Conservation (phyloP, 163 green algal species). For the Prototheca wickerhamii region DNA sequence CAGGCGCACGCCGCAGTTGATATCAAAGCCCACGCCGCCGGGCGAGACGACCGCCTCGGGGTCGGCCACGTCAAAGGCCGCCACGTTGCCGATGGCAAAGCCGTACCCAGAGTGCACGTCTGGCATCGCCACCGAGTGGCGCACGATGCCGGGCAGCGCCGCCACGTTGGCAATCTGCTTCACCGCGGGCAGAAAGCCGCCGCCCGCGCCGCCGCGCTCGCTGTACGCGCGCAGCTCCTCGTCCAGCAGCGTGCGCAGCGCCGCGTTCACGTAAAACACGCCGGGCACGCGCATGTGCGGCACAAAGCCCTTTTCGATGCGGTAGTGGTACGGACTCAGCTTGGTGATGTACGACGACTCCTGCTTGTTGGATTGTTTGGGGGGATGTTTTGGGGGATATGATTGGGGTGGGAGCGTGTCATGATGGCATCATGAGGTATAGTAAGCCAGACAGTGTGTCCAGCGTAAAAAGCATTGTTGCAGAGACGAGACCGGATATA, state of each 20-base stretch:
- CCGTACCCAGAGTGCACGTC: slow-evolving; percentile 88
- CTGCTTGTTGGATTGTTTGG: slow-evolving; percentile 19
- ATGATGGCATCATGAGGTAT: no score
- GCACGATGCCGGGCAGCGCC: slow-evolving; percentile 73
- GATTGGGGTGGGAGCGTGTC: not conserved
- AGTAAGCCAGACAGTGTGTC: no score
- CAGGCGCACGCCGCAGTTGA: slow-evolving; percentile 79
- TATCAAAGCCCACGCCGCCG: slow-evolving; percentile 82
- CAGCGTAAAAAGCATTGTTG: no score
- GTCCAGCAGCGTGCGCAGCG: slow-evolving; percentile 46
- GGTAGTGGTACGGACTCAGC: slow-evolving; percentile 29
- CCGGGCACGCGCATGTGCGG: slow-evolving; percentile 62
- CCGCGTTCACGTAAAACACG: slow-evolving; percentile 63
- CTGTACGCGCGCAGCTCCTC: slow-evolving; percentile 53
- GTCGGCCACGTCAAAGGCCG: slow-evolving; percentile 80
- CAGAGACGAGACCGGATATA: no score
- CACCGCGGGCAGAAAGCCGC: slow-evolving; percentile 82
- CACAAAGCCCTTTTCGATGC: slow-evolving; percentile 56
- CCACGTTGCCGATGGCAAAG: slow-evolving; percentile 90
- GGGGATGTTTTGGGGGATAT: not conserved
- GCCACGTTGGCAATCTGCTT: slow-evolving; percentile 89
- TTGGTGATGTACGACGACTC: slow-evolving; percentile 38
- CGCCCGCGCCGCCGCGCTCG: slow-evolving; percentile 35
- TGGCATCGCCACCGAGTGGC: slow-evolving; percentile 70
- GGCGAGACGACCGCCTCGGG: slow-evolving; percentile 73